Evolutionary conservation across 2,329 filamentous ascomycete species (phyloP).

Genomic region (Venturia aucupariae): DNA sequence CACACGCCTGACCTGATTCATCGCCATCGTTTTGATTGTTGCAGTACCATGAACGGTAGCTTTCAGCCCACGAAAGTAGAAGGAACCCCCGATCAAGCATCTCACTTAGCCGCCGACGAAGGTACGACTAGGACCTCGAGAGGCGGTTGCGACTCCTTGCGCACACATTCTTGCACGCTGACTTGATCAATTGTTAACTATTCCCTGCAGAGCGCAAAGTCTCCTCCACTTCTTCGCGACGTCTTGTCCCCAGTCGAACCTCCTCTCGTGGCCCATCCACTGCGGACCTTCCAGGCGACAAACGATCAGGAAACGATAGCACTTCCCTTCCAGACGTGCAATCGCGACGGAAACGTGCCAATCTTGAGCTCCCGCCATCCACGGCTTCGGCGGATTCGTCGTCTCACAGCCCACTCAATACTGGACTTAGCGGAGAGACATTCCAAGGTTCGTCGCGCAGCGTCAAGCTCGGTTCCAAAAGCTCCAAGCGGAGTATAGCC

Average conservation of each 20-base stretch:
- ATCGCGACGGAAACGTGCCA: conserved; percentile 29
- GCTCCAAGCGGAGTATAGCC: conserved; percentile 38
- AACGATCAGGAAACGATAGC: conserved; percentile 17
- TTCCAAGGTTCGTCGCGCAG: conserved; percentile 35
- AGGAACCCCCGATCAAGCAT: conserved; percentile 2
- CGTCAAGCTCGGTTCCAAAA: conserved; percentile 35
- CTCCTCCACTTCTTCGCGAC: conserved; percentile 11
- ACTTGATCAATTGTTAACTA: not conserved
- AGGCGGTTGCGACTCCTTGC: not conserved
- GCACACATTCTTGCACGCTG: not conserved
- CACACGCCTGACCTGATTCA: not conserved
- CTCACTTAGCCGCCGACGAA: conserved; percentile 4
- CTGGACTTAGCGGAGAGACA: conserved; percentile 35
- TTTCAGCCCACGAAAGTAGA: not conserved
- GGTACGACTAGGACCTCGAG: conserved; percentile 1
- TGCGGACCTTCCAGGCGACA: conserved; percentile 18
- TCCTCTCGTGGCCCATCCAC: conserved; percentile 20
- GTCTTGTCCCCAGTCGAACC: conserved; percentile 12
- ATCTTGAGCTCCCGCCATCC: conserved; percentile 27
- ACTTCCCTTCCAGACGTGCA: conserved; percentile 19
- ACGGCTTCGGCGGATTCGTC: conserved; percentile 11
- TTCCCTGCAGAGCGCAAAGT: conserved; percentile 5
- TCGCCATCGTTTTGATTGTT: not conserved
- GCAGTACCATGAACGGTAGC: conserved; percentile 4
- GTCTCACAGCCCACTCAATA: conserved; percentile 27